Evolutionary conservation across 345 rosid species (phyloP).

Genomic region (Brassica cretica): DNA sequence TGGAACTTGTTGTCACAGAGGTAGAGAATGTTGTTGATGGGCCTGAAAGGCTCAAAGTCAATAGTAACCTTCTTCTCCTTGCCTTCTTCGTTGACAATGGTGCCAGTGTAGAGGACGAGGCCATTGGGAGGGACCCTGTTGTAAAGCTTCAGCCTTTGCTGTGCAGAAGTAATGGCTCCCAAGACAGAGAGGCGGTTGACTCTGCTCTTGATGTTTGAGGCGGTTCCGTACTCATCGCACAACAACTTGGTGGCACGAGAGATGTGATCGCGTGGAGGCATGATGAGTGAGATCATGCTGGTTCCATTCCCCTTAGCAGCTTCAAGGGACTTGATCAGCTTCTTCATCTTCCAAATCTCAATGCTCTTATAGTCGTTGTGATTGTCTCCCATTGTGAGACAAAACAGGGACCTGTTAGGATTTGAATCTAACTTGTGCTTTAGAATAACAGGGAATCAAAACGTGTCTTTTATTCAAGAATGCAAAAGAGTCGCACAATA

Average conservation of each 20-base stretch:
- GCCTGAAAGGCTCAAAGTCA: constrained; percentile 45
- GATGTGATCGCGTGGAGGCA: constrained; percentile 48
- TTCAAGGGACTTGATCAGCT: constrained; percentile 45
- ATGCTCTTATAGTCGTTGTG: constrained; percentile 40
- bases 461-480: too few species aligned
- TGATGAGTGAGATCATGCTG: constrained; percentile 48
- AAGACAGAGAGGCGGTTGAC: constrained; percentile 51
- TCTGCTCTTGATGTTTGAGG: constrained; percentile 52
- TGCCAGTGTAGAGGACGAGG: constrained; percentile 47
- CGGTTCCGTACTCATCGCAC: constrained; percentile 45
- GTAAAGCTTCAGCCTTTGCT: constrained; percentile 48
- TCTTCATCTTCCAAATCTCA: constrained; percentile 50
- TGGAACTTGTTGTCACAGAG: constrained; percentile 42
- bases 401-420: too few species aligned
- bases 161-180: constrained; percentile 45
- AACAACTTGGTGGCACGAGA: constrained; percentile 47
- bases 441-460: too few species aligned
- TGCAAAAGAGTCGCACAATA: too few species aligned
- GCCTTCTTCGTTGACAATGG: constrained; percentile 45
- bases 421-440: too few species aligned
- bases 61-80: constrained; percentile 49
- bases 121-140: constrained; percentile 51
- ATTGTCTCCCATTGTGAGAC: constrained; percentile 38
- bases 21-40: constrained; percentile 44
- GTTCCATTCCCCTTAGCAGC: constrained; percentile 48